Evolutionary conservation across 2,329 filamentous ascomycete genomes (phyloP), one percentile per base, ranked within the genome.

Genomic region (Phyllosticta capitalensis): DNA sequence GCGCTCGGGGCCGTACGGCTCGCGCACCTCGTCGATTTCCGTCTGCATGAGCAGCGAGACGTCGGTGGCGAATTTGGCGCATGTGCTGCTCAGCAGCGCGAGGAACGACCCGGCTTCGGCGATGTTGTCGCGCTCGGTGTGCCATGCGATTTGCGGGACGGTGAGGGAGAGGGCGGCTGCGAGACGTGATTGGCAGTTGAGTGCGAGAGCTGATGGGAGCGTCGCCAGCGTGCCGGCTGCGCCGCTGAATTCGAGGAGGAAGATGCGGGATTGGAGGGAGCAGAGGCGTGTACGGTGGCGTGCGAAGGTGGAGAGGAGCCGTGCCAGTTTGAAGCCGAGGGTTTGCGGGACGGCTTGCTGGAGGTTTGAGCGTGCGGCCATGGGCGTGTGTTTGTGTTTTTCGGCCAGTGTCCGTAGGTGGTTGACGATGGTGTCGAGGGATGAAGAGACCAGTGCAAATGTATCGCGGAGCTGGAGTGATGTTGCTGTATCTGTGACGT

Each of bases 1-100:
- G 6, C 80, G 74, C 62, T 82, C 79, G 1, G 78, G 76, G 1
- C 81, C 78, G 54, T 79, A 83, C 1, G 68, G 68, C 61, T 71
- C 68, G 22, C 63, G 62, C 28, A 66, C 65, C 61, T 71, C 68
- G 24, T 63, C 62, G n/a, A 70, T 59, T 33, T 71, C 68, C 24
- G 68, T 69, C 56, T 67, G 67, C 26, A 64, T 66, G 66, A 71
- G 67, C 24, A 69, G 48, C 26, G 67, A 67, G 1, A 71, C n/a
- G 52, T 71, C 68, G 1, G 62, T 63, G 5, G 68, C 68, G 19
- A 69, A 57, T 58, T 70, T 71, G 0, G 65, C 68, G 3, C 68
- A 61, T 10, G 63, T 65, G n/a, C 63, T 65, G 1, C 65, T 67
- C 5, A 68, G 48, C 14, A 68, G 58, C 9, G 67, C 67, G 10